phyloP scores from a whole-genome alignment of 768 basidiomycete species.

The Pluteus cervinus region DNA sequence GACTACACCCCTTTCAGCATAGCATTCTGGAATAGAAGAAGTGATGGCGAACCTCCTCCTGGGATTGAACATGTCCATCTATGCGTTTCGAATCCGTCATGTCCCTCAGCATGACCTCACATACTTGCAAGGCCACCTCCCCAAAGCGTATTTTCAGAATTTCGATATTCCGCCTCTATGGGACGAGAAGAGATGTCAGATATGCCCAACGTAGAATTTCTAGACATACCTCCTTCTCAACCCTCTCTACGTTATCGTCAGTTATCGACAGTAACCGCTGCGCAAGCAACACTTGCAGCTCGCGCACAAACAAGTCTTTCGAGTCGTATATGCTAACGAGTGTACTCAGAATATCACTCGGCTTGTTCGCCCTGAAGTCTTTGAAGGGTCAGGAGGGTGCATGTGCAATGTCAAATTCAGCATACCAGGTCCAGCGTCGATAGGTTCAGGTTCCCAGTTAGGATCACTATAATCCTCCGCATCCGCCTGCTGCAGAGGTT shows the following conservation, averaged over 20 bases:
- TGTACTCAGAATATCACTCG: conserved; percentile 92
- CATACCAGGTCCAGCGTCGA: conserved; percentile 92
- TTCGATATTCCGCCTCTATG: conserved; percentile 85
- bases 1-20: conserved; percentile 34
- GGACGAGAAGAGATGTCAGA: too few species aligned
- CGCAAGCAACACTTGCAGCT: conserved; percentile 87
- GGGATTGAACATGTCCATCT: conserved; percentile 81
- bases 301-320: conserved; percentile 93
- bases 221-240: conserved; percentile 56
- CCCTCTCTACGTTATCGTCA: conserved; percentile 74
- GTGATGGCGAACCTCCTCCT: conserved; percentile 46
- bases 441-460: conserved; percentile 93
- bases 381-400: background rate
- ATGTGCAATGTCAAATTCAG: background rate
- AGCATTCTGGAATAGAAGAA: background rate
- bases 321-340: conserved; percentile 98
- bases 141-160: conserved; percentile 95
- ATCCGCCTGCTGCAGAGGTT: conserved; percentile 67
- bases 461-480: conserved; percentile 87
- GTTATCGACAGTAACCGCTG: conserved; percentile 76
- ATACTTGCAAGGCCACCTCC: conserved; percentile 86
- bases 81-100: conserved; percentile 92
- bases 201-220: too few species aligned
- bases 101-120: conserved; percentile 98
- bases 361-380: conserved; percentile 91